Evolutionary conservation across 768 basidiomycete genomes (phyloP).

Genomic region (Lentinula raphanica): DNA sequence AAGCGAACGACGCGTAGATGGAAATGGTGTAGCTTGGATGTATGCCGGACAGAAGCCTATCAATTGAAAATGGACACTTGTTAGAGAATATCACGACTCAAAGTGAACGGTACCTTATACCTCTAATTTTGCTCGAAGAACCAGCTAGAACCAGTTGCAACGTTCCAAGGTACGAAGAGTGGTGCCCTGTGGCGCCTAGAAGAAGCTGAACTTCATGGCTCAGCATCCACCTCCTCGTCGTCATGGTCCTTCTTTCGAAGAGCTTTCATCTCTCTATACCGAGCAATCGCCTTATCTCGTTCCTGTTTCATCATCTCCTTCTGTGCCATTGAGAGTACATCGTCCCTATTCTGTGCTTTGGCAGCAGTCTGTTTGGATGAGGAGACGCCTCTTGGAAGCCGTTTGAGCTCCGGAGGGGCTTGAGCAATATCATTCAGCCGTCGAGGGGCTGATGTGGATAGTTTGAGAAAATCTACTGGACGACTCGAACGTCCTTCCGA

Average conservation of each 20-base stretch:
- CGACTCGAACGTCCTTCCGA: slow-evolving; percentile 22
- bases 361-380: background rate
- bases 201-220: background rate
- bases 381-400: slow-evolving; percentile 43
- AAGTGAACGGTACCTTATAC: background rate
- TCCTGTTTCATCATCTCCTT: slow-evolving; percentile 73
- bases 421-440: slow-evolving; percentile 68
- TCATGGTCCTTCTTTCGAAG: slow-evolving; percentile 25
- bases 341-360: slow-evolving; percentile 24
- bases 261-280: slow-evolving; percentile 65
- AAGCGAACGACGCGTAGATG: too few relatives aligned
- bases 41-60: too few relatives aligned
- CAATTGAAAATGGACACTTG: too few relatives aligned
- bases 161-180: background rate
- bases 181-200: background rate
- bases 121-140: background rate
- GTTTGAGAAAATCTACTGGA: slow-evolving; percentile 44
- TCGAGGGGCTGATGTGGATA: slow-evolving; percentile 51
- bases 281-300: slow-evolving; percentile 60
- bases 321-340: slow-evolving; percentile 69
- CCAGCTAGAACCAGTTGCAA: background rate
- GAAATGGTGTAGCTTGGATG: too few relatives aligned
- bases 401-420: slow-evolving; percentile 61
- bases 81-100: background rate
- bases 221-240: background rate